Percentiles rank a stretch among this genome's conserved stretches.
phyloP scores from a whole-genome alignment of 2,329 filamentous ascomycete species.

The Ceratocystis huliohia region DNA sequence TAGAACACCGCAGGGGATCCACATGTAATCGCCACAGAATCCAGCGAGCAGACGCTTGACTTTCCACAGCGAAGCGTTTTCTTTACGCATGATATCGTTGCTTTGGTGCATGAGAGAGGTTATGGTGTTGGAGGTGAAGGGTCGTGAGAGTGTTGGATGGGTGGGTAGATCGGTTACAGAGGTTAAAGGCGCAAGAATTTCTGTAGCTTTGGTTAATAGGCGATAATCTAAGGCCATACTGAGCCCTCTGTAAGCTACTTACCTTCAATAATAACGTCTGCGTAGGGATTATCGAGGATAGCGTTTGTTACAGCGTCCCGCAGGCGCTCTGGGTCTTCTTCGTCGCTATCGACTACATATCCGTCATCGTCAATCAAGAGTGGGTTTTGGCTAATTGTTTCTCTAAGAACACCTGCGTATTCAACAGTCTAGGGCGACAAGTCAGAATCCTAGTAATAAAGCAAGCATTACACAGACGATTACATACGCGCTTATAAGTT shows the following conservation, averaged over 20 bases:
- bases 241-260: constrained; percentile 26
- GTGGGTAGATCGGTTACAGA: constrained; percentile 59
- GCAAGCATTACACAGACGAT: neutral
- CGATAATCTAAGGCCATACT: neutral
- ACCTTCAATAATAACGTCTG: constrained; percentile 60
- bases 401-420: constrained; percentile 58
- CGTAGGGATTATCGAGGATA: constrained; percentile 63
- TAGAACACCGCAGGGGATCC: constrained; percentile 49
- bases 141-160: constrained; percentile 61
- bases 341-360: constrained; percentile 60
- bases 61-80: constrained; percentile 58
- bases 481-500: constrained; percentile 55
- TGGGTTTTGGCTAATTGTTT: constrained; percentile 63
- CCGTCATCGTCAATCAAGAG: constrained; percentile 64
- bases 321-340: constrained; percentile 52
- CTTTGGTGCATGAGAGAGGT: constrained; percentile 58
- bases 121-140: constrained; percentile 62
- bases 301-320: constrained; percentile 48
- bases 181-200: constrained; percentile 62
- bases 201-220: constrained; percentile 32
- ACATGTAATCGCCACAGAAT: constrained; percentile 61
- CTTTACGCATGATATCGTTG: constrained; percentile 58
- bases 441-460: neutral
- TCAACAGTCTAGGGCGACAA: constrained; percentile 48
- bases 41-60: constrained; percentile 62